These are phyloP conservation scores for Phellopilus nigrolimitatus DNA, from an alignment of 1,284 basidiomycete genomes.

Conservation along the genomic window DNA sequence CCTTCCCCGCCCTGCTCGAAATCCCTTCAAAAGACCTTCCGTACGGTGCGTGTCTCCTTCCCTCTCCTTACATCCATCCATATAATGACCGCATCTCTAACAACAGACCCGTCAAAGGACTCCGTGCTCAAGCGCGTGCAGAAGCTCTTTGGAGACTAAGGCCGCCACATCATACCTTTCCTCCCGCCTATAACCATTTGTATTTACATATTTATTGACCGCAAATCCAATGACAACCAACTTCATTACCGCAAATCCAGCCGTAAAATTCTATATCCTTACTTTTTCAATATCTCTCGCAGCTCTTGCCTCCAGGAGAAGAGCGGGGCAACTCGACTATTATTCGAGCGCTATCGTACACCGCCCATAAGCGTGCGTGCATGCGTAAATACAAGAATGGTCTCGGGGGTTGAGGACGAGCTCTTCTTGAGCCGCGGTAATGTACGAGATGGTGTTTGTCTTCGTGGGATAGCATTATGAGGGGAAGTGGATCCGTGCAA, in stretches of 20 bases:
- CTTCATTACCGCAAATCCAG: no score
- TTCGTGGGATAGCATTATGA: no score
- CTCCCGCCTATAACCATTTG: background rate
- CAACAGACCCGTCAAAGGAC: conserved; percentile 94
- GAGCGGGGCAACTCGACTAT: background rate
- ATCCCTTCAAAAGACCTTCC: conserved; percentile 96
- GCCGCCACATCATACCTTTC: no score
- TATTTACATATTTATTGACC: background rate
- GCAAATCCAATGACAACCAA: no score
- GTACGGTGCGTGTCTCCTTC: conserved; percentile 55
- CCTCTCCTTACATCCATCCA: background rate
- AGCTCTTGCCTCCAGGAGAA: no score
- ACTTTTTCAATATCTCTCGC: no score
- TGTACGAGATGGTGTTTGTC: no score
- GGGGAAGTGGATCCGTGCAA: no score
- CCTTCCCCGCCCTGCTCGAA: conserved; percentile 96
- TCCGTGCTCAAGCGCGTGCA: conserved; percentile 96
- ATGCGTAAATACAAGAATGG: no score
- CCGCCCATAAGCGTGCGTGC: no score
- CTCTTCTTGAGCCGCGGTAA: no score
- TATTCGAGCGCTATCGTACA: no score
- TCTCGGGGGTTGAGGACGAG: background rate
- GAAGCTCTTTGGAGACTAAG: conserved; percentile 90
- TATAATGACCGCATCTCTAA: conserved; percentile 30
- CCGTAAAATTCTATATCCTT: background rate